Percentiles rank a stretch among this genome's conserved stretches.
Evolutionary conservation across 805 yeast genomes (phyloP).

Genomic region (Candida succiphila): DNA sequence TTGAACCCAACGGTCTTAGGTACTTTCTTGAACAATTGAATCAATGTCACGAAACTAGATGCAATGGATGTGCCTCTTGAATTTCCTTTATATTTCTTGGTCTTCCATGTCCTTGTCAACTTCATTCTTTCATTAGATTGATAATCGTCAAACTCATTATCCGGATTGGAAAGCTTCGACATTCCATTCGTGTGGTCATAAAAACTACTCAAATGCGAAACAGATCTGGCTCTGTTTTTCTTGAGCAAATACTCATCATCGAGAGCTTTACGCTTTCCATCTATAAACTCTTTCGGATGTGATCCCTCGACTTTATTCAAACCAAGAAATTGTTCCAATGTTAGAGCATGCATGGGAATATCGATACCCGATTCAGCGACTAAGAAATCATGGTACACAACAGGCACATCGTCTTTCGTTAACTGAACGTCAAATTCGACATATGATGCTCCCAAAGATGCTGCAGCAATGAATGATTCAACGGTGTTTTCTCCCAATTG

Average conservation of each 20-base stretch:
- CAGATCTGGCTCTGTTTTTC: conserved; percentile 25
- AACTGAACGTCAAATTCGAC: conserved; percentile 96
- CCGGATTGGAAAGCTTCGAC: conserved; percentile 5
- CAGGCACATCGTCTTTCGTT: conserved; percentile 86
- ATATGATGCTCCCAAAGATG: conserved; percentile 90
- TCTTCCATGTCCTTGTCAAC: conserved; percentile 81
- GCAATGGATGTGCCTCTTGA: conserved; percentile 83
- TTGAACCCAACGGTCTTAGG: conserved; percentile 87
- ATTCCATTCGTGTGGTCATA: background rate
- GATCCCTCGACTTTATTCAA: conserved; percentile 25
- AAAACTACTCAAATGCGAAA: conserved; percentile 11
- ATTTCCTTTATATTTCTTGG: conserved; percentile 86
- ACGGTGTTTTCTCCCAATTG: conserved; percentile 95
- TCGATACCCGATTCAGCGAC: conserved; percentile 96
- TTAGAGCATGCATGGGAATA: conserved; percentile 89
- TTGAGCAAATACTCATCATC: conserved; percentile 22
- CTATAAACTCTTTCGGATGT: background rate
- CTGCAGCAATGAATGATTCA: conserved; percentile 92
- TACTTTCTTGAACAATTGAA: conserved; percentile 70
- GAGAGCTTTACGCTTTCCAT: conserved; percentile 9
- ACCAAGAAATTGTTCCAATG: conserved; percentile 78
- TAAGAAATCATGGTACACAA: conserved; percentile 86
- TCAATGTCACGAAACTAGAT: conserved; percentile 81
- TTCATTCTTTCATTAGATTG: conserved; percentile 54
- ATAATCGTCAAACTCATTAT: conserved; percentile 21